These are phyloP conservation scores for Bonia amplexicaulis DNA, from an alignment of 176 grass and related monocot genomes.

Conservation along the genomic window DNA sequence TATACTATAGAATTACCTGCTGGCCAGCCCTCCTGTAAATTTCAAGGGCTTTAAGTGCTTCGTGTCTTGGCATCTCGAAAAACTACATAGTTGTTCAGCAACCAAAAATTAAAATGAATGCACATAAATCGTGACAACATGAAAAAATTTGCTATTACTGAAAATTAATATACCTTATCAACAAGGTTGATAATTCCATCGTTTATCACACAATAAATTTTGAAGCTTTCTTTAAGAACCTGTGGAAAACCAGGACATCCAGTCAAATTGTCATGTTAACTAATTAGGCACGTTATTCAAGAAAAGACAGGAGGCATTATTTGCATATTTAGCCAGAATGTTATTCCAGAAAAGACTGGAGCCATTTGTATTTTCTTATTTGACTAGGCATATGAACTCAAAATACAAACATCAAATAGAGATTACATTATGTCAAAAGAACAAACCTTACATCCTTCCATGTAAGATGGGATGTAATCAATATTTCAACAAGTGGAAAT, in stretches of 20 bases:
- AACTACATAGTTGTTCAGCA: conserved; percentile 51
- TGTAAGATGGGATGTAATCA: not conserved
- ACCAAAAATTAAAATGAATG: not conserved
- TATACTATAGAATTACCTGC: conserved; percentile 49
- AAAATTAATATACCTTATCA: not conserved
- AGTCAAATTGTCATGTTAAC: not conserved
- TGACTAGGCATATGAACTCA: not conserved
- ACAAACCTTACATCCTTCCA: not conserved
- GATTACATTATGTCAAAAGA: not conserved
- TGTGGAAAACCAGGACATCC: conserved; percentile 22
- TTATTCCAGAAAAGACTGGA: not conserved
- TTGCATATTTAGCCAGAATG: not conserved
- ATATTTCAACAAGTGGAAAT: not conserved
- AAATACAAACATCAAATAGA: not conserved
- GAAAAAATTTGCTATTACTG: conserved; percentile 1
- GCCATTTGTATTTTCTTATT: not conserved
- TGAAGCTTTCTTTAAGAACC: conserved; percentile 37
- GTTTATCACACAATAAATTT: no score
- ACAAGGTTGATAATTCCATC: no score
- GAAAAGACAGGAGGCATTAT: conserved; percentile 28
- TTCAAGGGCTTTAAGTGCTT: conserved; percentile 88
- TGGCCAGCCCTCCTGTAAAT: conserved; percentile 89
- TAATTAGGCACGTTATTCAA: not conserved
- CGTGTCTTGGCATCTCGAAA: conserved; percentile 96
- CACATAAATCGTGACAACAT: conserved; percentile 24